phyloP scores from a whole-genome alignment of 331 rosid species.

The Pyrus hybrid region DNA sequence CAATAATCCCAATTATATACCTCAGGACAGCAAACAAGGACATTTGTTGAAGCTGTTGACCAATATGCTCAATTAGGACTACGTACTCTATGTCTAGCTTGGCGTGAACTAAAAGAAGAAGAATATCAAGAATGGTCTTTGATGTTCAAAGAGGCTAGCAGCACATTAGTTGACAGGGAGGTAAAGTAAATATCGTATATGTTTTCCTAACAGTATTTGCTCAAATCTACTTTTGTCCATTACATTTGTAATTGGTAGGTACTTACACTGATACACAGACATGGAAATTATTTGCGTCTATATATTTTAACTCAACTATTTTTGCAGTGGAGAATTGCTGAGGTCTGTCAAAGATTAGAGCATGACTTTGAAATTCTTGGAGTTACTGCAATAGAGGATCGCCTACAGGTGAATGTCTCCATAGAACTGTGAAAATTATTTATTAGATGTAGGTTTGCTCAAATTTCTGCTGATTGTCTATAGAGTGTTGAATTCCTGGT shows the following conservation, averaged over 20 bases:
- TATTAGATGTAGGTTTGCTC: background rate
- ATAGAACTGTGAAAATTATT: slow-evolving; percentile 6
- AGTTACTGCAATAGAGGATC: slow-evolving; percentile 98
- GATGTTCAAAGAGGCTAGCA: slow-evolving; percentile 91
- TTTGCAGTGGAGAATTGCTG: slow-evolving; percentile 95
- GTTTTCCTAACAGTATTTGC: background rate
- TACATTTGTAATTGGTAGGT: background rate
- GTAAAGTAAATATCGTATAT: slow-evolving; percentile 34
- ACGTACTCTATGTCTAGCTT: slow-evolving; percentile 86
- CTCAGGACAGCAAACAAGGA: slow-evolving; percentile 92
- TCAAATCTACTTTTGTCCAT: background rate
- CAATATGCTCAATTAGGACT: slow-evolving; percentile 90
- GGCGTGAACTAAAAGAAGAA: slow-evolving; percentile 79
- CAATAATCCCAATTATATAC: slow-evolving; percentile 10
- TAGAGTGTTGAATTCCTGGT: background rate
- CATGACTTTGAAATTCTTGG: slow-evolving; percentile 89
- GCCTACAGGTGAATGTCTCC: slow-evolving; percentile 67
- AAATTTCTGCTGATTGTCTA: background rate
- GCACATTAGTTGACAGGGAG: slow-evolving; percentile 96
- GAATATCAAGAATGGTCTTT: slow-evolving; percentile 82
- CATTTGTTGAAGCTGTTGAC: slow-evolving; percentile 79
- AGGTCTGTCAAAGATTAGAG: slow-evolving; percentile 87
- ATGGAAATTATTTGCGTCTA: background rate
- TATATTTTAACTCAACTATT: slow-evolving; percentile 13
- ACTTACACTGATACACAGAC: background rate